Base-by-base conservation (phyloP, 1,139 yeast genomes). In the Blastobotrys illinoisensis region DNA sequence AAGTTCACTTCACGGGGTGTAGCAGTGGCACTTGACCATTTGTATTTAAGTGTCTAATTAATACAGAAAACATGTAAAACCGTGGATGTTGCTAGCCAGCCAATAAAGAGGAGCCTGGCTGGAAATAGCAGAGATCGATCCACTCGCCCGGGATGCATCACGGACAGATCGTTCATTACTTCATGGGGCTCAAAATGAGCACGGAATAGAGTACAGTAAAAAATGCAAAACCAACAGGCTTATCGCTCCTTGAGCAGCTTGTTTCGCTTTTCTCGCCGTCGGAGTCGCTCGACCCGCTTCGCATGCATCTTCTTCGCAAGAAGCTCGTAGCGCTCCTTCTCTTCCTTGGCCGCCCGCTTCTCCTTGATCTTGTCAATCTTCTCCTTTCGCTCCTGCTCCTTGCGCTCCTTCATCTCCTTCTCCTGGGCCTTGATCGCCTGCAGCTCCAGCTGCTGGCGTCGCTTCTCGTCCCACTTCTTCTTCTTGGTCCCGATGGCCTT, bases 191-290 rank as follows among this genome's bases (percentile, higher is more conserved):
- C 21, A 49, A 49, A 44, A 36, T 5, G 18, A 36, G 18, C 18
- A n/a, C 14, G 18, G 14, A 16, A 20, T 18, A 32, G 11, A 32
- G 16, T 32, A 32, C 40, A 32, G 7, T 13, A 16, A 16, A 16
- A 16, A 32, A 32, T 32, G 40, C 40, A 32, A 32, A 32, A 32
- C 18, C 24, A 40, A 46, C 9, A 9, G 9, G 26, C 51, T 56
- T 63, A 72, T 50, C 77, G 74, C 58, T 74, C 78, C 60, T 73
- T 73, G 53, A 74, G 67, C 58, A 73, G 58, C 66, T 74, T 74
- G 65, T 74, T 74, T 53, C 78, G 66, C 68, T 74, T 74, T 55
- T 74, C 78, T 36, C 74, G 63, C 53, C 69, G 62, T 59, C 67
- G 62, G 53, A 73, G 52, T 44, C 78, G 65, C 48, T 73, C 78